Evolutionary conservation across 2,329 filamentous ascomycete species (phyloP).

Genomic region (Colletotrichum tabaci): DNA sequence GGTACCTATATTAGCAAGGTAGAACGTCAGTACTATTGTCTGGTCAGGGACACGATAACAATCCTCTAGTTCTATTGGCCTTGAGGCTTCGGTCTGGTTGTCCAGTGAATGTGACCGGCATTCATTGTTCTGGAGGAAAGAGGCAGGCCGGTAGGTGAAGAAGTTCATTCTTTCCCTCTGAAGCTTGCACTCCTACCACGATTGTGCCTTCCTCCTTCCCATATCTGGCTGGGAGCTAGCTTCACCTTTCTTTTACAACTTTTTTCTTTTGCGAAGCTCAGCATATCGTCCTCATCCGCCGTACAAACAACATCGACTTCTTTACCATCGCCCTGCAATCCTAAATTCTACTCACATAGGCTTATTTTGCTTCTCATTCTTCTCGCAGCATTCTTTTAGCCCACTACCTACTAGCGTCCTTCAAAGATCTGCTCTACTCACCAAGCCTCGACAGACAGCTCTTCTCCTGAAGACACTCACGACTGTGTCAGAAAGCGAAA

Average conservation of each 20-base stretch:
- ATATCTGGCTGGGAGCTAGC: too few species aligned
- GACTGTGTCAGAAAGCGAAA: not conserved
- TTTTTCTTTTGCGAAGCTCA: too few species aligned
- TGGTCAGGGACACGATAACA: too few species aligned
- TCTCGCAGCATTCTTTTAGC: not conserved
- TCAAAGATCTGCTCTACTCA: not conserved
- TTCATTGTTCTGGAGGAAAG: slow-evolving; percentile 1
- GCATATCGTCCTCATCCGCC: not conserved
- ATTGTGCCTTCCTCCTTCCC: not conserved
- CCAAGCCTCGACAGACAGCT: not conserved
- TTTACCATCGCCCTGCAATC: not conserved
- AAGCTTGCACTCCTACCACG: not conserved
- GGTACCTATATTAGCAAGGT: too few species aligned
- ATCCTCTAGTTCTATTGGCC: too few species aligned
- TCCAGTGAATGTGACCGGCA: not conserved
- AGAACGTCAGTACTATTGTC: not conserved
- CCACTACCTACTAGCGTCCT: not conserved
- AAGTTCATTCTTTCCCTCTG: slow-evolving; percentile 1
- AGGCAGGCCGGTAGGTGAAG: not conserved
- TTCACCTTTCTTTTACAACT: too few species aligned
- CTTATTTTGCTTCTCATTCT: not conserved
- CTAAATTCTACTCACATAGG: not conserved
- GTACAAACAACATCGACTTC: not conserved
- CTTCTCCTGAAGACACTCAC: not conserved
- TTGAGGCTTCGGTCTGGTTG: not conserved